Percentiles rank a stretch among this genome's conserved stretches.
phyloP scores from a whole-genome alignment of 768 basidiomycete species.

The Trichaptum fuscoviolaceum region DNA sequence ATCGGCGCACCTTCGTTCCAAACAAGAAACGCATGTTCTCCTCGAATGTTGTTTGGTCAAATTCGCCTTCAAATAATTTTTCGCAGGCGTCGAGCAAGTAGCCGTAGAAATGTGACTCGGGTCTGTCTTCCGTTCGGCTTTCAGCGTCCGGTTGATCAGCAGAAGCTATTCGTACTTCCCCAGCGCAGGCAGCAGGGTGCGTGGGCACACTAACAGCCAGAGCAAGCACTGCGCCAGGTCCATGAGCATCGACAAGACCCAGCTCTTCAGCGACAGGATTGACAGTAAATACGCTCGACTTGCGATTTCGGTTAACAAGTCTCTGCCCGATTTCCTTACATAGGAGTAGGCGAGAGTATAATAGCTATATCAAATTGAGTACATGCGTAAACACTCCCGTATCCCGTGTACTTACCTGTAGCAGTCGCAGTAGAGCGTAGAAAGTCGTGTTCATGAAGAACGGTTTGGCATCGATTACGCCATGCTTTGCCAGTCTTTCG shows the following conservation, averaged over 20 bases:
- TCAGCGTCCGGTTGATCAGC: neutral
- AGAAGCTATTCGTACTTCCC: constrained; percentile 18
- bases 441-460: constrained; percentile 93
- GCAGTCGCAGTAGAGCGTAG: constrained; percentile 80
- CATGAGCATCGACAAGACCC: constrained; percentile 81
- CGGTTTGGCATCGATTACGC: constrained; percentile 32
- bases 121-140: constrained; percentile 18
- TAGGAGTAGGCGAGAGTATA: constrained; percentile 80
- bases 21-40: constrained; percentile 96
- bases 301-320: constrained; percentile 49
- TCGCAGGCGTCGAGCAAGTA: constrained; percentile 89
- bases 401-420: constrained; percentile 61
- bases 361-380: constrained; percentile 45
- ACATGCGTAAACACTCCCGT: constrained; percentile 10
- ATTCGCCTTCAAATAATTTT: constrained; percentile 87
- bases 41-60: constrained; percentile 90
- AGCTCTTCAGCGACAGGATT: constrained; percentile 82
- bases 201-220: constrained; percentile 58
- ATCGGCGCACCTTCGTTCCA: constrained; percentile 63
- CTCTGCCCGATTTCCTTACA: constrained; percentile 80
- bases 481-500: neutral
- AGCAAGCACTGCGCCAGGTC: constrained; percentile 60
- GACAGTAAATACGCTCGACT: constrained; percentile 58
- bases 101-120: constrained; percentile 61
- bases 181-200: constrained; percentile 20